A percentile compares a stretch with the other conserved stretches of the same genome.
phyloP scores from a whole-genome alignment of 129 eudicot species.

The Sambucus nigra region DNA sequence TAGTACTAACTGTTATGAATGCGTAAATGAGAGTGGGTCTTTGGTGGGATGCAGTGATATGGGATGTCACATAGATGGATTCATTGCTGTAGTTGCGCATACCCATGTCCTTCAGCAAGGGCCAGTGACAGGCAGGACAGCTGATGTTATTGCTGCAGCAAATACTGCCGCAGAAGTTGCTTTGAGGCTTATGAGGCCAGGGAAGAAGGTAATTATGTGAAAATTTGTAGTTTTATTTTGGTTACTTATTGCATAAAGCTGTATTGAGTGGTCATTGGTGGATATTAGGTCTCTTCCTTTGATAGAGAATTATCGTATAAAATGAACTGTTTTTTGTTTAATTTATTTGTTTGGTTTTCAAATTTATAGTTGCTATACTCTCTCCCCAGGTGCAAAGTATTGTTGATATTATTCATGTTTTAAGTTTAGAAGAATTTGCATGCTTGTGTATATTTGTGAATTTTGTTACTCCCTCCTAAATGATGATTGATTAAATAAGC shows the following conservation, averaged over 20 bases:
- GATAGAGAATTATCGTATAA: too few species aligned
- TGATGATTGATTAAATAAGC: conserved; percentile 30
- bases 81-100: conserved; percentile 84
- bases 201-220: conserved; percentile 55
- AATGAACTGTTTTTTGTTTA: neutral
- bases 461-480: conserved; percentile 16
- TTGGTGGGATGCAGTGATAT: conserved; percentile 56
- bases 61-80: conserved; percentile 97
- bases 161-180: conserved; percentile 96
- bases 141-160: conserved; percentile 88
- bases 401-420: neutral
- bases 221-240: neutral
- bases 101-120: conserved; percentile 83
- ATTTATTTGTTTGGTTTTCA: neutral
- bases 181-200: conserved; percentile 79
- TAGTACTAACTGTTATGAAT: neutral
- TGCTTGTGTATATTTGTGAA: neutral
- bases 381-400: conserved; percentile 11
- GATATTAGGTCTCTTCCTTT: too few species aligned
- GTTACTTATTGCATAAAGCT: too few species aligned
- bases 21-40: neutral
- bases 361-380: neutral
- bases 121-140: conserved; percentile 79
- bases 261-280: too few species aligned
- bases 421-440: too few species aligned